These are phyloP conservation scores for Fusarium sp. DNA, from an alignment of 2,329 filamentous ascomycete species.

Conservation along the genomic window DNA sequence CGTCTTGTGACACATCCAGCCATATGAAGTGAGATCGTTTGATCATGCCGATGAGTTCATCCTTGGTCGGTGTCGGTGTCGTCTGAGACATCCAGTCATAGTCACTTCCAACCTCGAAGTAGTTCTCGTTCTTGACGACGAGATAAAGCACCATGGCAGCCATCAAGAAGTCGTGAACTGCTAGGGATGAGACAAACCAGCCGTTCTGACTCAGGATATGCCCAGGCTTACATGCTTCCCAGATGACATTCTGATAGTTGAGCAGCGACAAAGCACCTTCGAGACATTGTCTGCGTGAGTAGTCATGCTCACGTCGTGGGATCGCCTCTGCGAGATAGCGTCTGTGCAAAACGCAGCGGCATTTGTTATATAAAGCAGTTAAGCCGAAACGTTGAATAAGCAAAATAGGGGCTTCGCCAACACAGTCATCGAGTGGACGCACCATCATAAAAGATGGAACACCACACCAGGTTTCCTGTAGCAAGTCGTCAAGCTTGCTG, in stretches of 20 bases:
- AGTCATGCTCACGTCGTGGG: constrained; percentile 61
- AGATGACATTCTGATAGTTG: constrained; percentile 62
- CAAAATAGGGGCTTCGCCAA: constrained; percentile 61
- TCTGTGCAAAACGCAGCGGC: constrained; percentile 68
- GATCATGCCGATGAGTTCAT: constrained; percentile 58
- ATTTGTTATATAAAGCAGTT: constrained; percentile 66
- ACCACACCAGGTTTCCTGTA: constrained; percentile 60
- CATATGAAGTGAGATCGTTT: constrained; percentile 61
- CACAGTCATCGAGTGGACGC: constrained; percentile 61
- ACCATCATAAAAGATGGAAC: constrained; percentile 65
- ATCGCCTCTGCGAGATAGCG: constrained; percentile 63
- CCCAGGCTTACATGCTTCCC: constrained; percentile 65
- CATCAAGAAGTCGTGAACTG: constrained; percentile 72
- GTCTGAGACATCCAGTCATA: constrained; percentile 54
- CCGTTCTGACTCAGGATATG: constrained; percentile 64
- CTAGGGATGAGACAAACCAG: constrained; percentile 70
- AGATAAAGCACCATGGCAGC: constrained; percentile 73
- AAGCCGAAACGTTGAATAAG: constrained; percentile 68
- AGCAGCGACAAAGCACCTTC: constrained; percentile 64
- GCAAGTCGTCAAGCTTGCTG: constrained; percentile 60
- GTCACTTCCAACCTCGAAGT: constrained; percentile 54
- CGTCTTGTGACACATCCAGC: constrained; percentile 55
- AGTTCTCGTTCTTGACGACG: constrained; percentile 60
- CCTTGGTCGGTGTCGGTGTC: constrained; percentile 53
- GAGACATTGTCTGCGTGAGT: constrained; percentile 65